A percentile compares a stretch with the other conserved stretches of the same genome.
phyloP scores from a whole-genome alignment of 1,284 basidiomycete genomes.

The Tilletia indica region DNA sequence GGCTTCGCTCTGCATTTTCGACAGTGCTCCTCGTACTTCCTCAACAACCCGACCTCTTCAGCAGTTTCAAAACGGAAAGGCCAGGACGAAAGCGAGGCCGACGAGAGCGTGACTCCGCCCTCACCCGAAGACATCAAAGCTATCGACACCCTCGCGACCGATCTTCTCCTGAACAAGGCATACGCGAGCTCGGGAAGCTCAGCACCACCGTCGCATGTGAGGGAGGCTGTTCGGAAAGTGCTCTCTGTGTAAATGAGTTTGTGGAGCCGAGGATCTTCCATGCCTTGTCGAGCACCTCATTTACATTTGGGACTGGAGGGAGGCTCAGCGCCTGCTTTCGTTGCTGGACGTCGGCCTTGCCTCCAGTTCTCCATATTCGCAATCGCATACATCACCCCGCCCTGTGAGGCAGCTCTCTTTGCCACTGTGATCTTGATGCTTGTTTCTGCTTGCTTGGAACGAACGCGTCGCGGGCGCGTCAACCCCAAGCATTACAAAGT shows the following conservation, averaged over 20 bases:
- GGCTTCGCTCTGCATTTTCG: not conserved
- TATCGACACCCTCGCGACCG: slow-evolving; percentile 41
- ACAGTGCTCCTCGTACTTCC: slow-evolving; percentile 23
- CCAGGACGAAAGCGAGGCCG: slow-evolving; percentile 23
- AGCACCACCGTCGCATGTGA: slow-evolving; percentile 2
- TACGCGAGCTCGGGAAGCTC: slow-evolving; percentile 30
- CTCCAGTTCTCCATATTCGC: no score
- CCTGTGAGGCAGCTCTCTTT: no score
- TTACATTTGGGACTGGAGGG: no score
- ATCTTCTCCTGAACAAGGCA: slow-evolving; percentile 38
- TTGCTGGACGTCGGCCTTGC: no score
- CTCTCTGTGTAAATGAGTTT: not conserved
- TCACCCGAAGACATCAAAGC: slow-evolving; percentile 23
- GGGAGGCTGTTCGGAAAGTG: slow-evolving; percentile 11
- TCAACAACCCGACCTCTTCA: slow-evolving; percentile 5
- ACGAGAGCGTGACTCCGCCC: slow-evolving; percentile 18
- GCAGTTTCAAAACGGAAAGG: not conserved
- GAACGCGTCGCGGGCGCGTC: no score
- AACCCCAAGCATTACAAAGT: no score
- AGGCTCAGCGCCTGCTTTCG: no score
- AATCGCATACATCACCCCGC: no score
- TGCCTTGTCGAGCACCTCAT: no score
- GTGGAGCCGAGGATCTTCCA: not conserved
- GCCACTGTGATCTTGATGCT: no score
- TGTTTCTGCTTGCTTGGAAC: no score